Percentiles rank a stretch among this genome's conserved stretches.
phyloP scores from a whole-genome alignment of 345 rosid genomes.

The Capsella bursapastoris region DNA sequence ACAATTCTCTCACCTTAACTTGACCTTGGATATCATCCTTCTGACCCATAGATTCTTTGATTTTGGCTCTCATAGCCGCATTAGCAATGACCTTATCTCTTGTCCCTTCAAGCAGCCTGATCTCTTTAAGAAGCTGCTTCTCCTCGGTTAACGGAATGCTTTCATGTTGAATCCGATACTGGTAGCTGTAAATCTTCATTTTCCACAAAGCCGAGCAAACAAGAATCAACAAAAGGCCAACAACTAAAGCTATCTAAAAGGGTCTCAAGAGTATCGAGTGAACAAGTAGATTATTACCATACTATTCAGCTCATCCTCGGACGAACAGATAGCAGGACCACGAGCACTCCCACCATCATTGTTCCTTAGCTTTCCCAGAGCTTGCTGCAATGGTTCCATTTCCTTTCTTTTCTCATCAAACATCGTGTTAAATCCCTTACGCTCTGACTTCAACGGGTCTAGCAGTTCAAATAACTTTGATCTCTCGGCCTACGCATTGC shows the following conservation, averaged over 20 bases:
- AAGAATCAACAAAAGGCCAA: conserved; percentile 14
- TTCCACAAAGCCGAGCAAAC: conserved; percentile 32
- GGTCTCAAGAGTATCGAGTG: neutral
- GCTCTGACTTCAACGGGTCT: conserved; percentile 55
- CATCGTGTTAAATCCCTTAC: conserved; percentile 56
- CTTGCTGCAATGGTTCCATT: conserved; percentile 87
- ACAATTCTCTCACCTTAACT: conserved; percentile 75
- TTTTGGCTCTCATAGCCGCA: conserved; percentile 76
- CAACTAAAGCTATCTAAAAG: neutral
- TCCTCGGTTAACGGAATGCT: conserved; percentile 91
- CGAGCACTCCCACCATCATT: conserved; percentile 40
- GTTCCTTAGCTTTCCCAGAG: conserved; percentile 74
- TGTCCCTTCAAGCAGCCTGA: conserved; percentile 90
- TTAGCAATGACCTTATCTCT: conserved; percentile 89
- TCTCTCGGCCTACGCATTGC: conserved; percentile 48
- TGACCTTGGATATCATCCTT: conserved; percentile 86
- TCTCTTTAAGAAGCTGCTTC: conserved; percentile 88
- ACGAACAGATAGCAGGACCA: conserved; percentile 69
- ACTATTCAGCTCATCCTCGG: conserved; percentile 84
- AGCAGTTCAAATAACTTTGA: conserved; percentile 50
- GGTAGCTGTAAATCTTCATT: conserved; percentile 75
- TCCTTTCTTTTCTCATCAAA: conserved; percentile 74
- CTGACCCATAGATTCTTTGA: conserved; percentile 88
- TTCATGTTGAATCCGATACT: conserved; percentile 89
- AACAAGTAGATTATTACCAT: conserved; percentile 52